A percentile compares a stretch with the other conserved stretches of the same genome.
Evolutionary conservation across 306 rosid species (phyloP).

Genomic region (Citrullus amarus): DNA sequence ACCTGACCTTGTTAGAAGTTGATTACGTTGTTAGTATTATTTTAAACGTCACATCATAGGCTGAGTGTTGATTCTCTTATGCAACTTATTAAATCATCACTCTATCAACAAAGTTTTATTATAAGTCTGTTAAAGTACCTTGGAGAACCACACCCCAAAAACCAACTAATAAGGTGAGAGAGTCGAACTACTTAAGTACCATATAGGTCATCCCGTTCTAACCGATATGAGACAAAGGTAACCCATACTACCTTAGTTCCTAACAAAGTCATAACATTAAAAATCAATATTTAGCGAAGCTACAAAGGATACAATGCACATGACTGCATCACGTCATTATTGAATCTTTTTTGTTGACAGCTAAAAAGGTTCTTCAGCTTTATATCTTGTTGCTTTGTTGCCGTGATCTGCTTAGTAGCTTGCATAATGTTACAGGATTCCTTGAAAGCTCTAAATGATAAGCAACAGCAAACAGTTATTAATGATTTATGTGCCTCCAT

Average conservation of each 20-base stretch:
- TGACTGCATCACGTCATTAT: neutral
- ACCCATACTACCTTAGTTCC: no score
- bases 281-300: neutral
- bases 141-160: no score
- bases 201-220: no score
- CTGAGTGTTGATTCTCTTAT: neutral
- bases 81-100: neutral
- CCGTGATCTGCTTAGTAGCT: neutral
- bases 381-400: neutral
- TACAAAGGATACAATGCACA: neutral
- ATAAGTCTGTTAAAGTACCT: neutral
- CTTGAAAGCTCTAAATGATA: conserved; percentile 61
- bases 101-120: neutral
- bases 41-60: neutral
- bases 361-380: neutral
- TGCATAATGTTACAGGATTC: conserved; percentile 47
- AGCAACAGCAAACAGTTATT: conserved; percentile 81
- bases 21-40: neutral
- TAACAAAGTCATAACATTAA: neutral
- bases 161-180: no score
- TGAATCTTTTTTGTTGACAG: neutral
- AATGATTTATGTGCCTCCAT: conserved; percentile 4
- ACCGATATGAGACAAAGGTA: no score
- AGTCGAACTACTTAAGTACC: no score
- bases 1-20: neutral